Base-by-base conservation (phyloP, 2,329 filamentous ascomycete species). In the Graphilbum fragrans region DNA sequence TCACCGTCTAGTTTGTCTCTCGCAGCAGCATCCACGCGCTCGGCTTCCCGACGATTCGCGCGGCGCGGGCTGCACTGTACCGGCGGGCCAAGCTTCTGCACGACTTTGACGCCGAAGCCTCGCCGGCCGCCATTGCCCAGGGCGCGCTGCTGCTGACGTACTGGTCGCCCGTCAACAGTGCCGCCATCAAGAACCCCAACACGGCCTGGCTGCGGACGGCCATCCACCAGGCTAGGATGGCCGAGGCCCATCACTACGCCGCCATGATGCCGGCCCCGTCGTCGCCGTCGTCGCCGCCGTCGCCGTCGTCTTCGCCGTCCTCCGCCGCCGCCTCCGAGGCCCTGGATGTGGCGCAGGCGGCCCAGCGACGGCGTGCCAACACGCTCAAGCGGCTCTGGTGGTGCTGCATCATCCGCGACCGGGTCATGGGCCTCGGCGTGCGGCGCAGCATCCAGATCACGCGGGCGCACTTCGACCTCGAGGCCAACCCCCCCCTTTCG, bases 391-490 rank as follows among this genome's bases (percentile, higher is more conserved):
- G 69, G 2, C 53, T 74, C 8, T 73, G 69, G 69, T 74, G 70
- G 69, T 69, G 67, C 43, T 71, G 69, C 44, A 58, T 74, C 33
- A 58, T 73, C 5, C 65, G 70, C 11, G 70, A 73, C 50, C 61
- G 68, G 32, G 65, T 69, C 17, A 48, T 74, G 21, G 60, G 63
- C 4, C 57, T 74, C 9, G 64, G 68, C 4, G 60, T 72, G 45
- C 61, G 69, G n/a, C 61, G 68, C 11, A 61, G 62, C 33, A 59
- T 69, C n/a, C 68, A 72, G 45, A 63, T 73, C 41, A 66, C 66
- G 0, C 60, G 63, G 3, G 56, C 56, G 0, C 62, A 67, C 43
- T 68, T 71, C 45, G 61, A 69, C 45, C 59, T 66, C 35, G 59
- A 62, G 32, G 47, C 55, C 0, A 60, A 56, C 41, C 51, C 49